phyloP scores from a whole-genome alignment of 306 rosid genomes.

The Luffa aegyptiaca region DNA sequence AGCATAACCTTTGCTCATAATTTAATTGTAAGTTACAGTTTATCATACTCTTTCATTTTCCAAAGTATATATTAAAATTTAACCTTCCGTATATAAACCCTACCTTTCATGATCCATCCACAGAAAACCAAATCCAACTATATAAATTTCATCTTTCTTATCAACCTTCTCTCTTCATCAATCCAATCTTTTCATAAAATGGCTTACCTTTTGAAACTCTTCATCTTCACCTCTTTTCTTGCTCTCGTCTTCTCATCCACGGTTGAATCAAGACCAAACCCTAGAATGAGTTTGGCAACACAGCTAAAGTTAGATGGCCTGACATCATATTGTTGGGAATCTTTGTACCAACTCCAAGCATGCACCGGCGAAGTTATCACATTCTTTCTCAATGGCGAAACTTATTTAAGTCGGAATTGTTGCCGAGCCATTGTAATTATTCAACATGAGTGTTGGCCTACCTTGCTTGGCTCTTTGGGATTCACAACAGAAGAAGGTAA shows the following conservation, averaged over 20 bases:
- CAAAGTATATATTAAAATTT: not conserved
- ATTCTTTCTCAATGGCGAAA: constrained; percentile 49
- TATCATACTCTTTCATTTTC: no score
- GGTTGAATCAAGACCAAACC: constrained; percentile 11
- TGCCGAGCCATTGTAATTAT: constrained; percentile 42
- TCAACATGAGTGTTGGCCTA: constrained; percentile 59
- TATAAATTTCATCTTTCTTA: no score
- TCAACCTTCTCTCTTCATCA: not conserved
- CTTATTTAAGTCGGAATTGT: constrained; percentile 37
- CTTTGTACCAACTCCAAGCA: constrained; percentile 37
- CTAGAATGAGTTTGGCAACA: not conserved
- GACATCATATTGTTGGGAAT: constrained; percentile 44
- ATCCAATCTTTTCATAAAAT: not conserved
- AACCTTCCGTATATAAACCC: not conserved
- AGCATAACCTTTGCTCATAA: not conserved
- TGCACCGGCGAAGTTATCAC: constrained; percentile 39
- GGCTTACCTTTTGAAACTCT: constrained; percentile 3
- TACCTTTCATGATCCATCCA: not conserved
- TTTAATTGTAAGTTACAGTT: no score
- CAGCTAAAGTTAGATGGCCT: constrained; percentile 37
- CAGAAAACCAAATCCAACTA: not conserved
- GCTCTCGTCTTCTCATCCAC: not conserved
- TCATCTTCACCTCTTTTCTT: constrained; percentile 4
- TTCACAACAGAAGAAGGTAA: constrained; percentile 43
- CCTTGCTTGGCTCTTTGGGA: constrained; percentile 38